These are phyloP conservation scores for Phytopythium oedochilum DNA, from an alignment of 352 stramenopile species.

Conservation along the genomic window DNA sequence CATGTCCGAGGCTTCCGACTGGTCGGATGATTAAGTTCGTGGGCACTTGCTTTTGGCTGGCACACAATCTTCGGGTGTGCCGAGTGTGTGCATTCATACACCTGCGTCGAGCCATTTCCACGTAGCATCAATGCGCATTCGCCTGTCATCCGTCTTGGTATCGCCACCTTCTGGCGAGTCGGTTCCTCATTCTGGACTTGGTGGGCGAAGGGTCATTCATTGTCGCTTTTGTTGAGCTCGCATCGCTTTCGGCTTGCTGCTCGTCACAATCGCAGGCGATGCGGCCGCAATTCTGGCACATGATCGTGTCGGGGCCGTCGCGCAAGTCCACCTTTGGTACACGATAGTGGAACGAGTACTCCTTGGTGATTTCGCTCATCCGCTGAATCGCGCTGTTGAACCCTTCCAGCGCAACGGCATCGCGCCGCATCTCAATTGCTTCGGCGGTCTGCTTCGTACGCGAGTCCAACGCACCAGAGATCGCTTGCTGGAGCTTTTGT, in stretches of 20 bases:
- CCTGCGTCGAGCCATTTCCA: slow-evolving; percentile 4
- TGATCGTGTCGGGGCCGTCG: slow-evolving; percentile 28
- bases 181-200: slow-evolving; percentile 21
- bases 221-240: background rate
- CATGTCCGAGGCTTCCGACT: slow-evolving; percentile 83
- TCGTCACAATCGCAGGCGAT: slow-evolving; percentile 50
- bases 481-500: slow-evolving; percentile 35
- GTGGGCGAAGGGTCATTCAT: background rate
- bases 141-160: slow-evolving; percentile 26
- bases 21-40: slow-evolving; percentile 68
- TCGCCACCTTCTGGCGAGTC: slow-evolving; percentile 23
- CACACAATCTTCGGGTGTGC: background rate
- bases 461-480: slow-evolving; percentile 32
- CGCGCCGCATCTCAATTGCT: slow-evolving; percentile 36
- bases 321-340: slow-evolving; percentile 54
- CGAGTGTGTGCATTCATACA: background rate
- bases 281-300: slow-evolving; percentile 43
- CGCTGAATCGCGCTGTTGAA: slow-evolving; percentile 47
- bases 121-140: slow-evolving; percentile 2
- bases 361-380: slow-evolving; percentile 46
- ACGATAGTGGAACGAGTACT: slow-evolving; percentile 56
- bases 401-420: slow-evolving; percentile 29
- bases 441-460: slow-evolving; percentile 38
- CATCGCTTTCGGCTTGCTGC: slow-evolving; percentile 7
- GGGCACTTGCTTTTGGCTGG: background rate